Evolutionary conservation across 306 rosid species (phyloP).

Genomic region (Myrica gale): DNA sequence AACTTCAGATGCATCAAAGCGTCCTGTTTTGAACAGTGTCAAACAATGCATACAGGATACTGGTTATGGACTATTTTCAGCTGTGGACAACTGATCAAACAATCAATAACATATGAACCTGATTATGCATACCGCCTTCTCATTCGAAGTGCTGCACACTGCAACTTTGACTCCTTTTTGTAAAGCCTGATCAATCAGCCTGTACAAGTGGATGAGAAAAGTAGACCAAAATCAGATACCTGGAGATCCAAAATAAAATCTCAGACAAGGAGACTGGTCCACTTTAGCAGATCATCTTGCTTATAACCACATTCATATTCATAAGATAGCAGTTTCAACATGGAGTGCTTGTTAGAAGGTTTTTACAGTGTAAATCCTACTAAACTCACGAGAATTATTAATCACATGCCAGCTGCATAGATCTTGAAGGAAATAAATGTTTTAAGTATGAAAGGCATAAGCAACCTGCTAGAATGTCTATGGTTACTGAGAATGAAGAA

Average conservation of each 20-base stretch:
- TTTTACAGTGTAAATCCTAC: neutral
- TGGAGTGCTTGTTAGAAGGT: neutral
- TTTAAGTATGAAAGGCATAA: neutral
- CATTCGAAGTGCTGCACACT: constrained; percentile 97
- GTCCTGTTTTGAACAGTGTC: neutral
- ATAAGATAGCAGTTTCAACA: constrained; percentile 1
- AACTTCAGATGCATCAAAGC: neutral
- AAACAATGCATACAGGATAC: neutral
- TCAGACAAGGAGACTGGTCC: neutral
- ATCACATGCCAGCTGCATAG: neutral
- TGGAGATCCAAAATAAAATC: neutral
- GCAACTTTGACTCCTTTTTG: constrained; percentile 88
- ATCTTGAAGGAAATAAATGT: neutral
- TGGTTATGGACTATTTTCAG: neutral
- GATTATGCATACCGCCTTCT: constrained; percentile 95
- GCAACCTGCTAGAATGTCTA: neutral
- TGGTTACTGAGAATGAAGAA: neutral
- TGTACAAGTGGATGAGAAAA: constrained; percentile 35
- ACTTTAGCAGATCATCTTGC: neutral
- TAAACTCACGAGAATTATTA: neutral
- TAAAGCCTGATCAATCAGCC: constrained; percentile 93
- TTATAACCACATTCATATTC: constrained; percentile 7
- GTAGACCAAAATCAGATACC: constrained; percentile 17
- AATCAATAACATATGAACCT: constrained; percentile 37
- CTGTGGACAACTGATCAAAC: constrained; percentile 11